Base-by-base conservation (phyloP, 2,329 filamentous ascomycete species). In the Monilinia polystroma region DNA sequence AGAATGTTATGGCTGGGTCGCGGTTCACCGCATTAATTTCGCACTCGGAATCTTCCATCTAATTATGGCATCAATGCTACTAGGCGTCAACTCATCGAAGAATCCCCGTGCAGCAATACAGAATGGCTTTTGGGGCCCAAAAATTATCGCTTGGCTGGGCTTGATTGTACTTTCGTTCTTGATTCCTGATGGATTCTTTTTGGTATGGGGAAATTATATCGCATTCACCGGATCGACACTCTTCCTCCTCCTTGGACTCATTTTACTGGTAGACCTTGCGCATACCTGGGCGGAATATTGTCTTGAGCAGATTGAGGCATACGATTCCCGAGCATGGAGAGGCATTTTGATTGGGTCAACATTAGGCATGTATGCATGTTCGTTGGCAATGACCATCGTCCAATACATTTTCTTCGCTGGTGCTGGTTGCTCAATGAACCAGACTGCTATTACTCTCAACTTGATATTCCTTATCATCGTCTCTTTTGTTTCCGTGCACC, bases 121-220 rank as follows among this genome's bases (percentile, higher is more conserved):
- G 77, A 99, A 99, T 80, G 95, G 94, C n/a, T 99, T 92, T 79
- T 99, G 95, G 95, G 95, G 93, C 1, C 95, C 95, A 56, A 99
- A 99, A 81, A 85, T 99, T 67, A 86, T 97, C 68, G 87, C 88
- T 63, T 99, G 95, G 95, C 77, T 97, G 60, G 87, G 84, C 18
- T 86, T 98, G 72, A 88, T 98, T 68, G 91, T 97, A 68, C 77
- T 96, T 67, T 96, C 93, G 35, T 99, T 98, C 82, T 87, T 99
- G 75, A 97, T 99, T 67, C 95, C 95, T 20, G 94, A 99, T 76
- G 83, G 82, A 38, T 98, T 99, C 83, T 98, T 97, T 81, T 87
- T 96, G 75, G 87, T 96, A 71, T 99, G 93, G 89, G 95, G 95
- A 70, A 96, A 96, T 78, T 98, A 97, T 77, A 87, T 98, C 72